Evolutionary conservation across 1,284 basidiomycete species (phyloP).

Genomic region (Ceratobasidium sp.): DNA sequence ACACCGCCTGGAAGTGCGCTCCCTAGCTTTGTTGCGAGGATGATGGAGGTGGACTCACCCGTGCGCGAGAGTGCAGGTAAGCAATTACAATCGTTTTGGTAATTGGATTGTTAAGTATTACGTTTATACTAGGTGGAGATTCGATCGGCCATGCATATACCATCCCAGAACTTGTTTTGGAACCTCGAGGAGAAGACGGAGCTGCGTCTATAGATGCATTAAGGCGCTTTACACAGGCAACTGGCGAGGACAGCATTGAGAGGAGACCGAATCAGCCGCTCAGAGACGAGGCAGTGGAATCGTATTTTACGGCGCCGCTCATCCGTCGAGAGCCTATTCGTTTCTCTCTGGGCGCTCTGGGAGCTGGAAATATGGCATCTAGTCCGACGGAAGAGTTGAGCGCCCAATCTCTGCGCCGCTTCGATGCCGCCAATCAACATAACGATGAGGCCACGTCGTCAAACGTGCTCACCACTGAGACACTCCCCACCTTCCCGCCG

Average conservation of each 20-base stretch:
- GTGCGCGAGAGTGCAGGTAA: constrained; percentile 34
- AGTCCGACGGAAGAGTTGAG: constrained; percentile 15
- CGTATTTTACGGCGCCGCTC: constrained; percentile 24
- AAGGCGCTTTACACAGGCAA: constrained; percentile 14
- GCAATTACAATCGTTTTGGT: not conserved
- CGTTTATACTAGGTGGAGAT: constrained; percentile 4
- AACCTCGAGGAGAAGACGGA: constrained; percentile 20
- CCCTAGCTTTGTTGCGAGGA: constrained; percentile 39
- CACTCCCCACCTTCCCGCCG: constrained; percentile 1
- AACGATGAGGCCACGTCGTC: too few relatives aligned
- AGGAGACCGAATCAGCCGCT: constrained; percentile 1
- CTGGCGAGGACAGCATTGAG: constrained; percentile 3
- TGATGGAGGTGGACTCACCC: constrained; percentile 43
- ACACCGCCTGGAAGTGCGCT: constrained; percentile 37
- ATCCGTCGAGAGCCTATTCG: constrained; percentile 27
- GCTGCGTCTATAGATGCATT: constrained; percentile 32
- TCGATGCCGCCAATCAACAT: not conserved
- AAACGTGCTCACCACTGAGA: not conserved
- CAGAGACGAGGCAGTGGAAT: not conserved
- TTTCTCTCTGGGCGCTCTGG: constrained; percentile 1
- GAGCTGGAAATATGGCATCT: not conserved
- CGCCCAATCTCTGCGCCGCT: not conserved
- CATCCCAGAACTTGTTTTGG: constrained; percentile 31
- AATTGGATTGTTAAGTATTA: not conserved
- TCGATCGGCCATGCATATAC: constrained; percentile 10